These are phyloP conservation scores for Selaginella tamariscina DNA, from an alignment of 75 land plant species.

Conservation along the genomic window DNA sequence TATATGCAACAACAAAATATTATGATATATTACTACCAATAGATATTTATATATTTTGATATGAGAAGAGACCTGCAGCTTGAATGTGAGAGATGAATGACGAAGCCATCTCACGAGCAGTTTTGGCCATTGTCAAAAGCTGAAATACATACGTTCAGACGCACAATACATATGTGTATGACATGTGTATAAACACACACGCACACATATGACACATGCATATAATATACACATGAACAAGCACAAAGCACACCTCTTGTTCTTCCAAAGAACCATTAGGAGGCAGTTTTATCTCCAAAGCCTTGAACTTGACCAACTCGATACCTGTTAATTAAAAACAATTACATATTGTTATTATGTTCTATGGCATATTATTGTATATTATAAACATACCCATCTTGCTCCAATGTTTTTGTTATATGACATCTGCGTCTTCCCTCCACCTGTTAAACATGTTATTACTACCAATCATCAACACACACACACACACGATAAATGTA, in stretches of 20 bases:
- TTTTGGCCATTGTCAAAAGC: background rate
- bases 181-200: no score
- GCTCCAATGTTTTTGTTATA: constrained; percentile 69
- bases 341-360: no score
- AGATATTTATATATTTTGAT: background rate
- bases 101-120: background rate
- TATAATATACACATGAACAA: background rate
- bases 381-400: constrained; percentile 81
- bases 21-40: background rate
- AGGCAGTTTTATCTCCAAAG: constrained; percentile 48
- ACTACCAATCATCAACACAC: background rate
- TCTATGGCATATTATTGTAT: no score
- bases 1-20: background rate
- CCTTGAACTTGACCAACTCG: constrained; percentile 91
- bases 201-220: background rate
- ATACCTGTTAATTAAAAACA: constrained; percentile 39
- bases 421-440: constrained; percentile 71
- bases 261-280: constrained; percentile 41
- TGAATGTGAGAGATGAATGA: background rate
- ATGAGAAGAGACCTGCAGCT: background rate
- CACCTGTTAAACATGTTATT: constrained; percentile 33
- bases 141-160: no score
- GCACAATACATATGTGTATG: no score
- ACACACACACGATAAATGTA: background rate
- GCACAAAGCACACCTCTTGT: constrained; percentile 32